phyloP scores from a whole-genome alignment of 257 asterid species.

The Solanum phureja region DNA sequence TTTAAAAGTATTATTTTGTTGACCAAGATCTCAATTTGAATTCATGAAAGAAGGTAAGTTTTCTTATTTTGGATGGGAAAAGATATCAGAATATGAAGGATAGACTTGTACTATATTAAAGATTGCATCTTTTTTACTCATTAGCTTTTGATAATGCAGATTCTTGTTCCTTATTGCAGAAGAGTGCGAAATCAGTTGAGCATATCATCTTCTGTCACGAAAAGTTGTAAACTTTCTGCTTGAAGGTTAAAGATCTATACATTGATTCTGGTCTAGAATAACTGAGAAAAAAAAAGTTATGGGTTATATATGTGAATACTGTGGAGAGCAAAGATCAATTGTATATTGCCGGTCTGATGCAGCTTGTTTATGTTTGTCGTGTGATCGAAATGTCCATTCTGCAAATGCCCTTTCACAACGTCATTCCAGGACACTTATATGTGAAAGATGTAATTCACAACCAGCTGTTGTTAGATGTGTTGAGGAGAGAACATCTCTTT shows the following conservation, averaged over 20 bases:
- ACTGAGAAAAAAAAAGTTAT: conserved; percentile 10
- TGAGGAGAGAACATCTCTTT: conserved; percentile 61
- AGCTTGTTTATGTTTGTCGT: conserved; percentile 77
- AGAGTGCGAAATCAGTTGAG: not conserved
- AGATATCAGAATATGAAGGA: not conserved
- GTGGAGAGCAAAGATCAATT: conserved; percentile 62
- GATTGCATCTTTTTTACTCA: not conserved
- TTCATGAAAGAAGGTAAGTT: not conserved
- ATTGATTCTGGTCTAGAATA: not conserved
- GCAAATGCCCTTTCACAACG: conserved; percentile 86
- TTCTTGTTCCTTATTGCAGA: not conserved
- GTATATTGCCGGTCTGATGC: conserved; percentile 83
- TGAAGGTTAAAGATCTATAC: conserved; percentile 2
- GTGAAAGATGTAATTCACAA: conserved; percentile 70
- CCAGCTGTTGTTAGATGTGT: conserved; percentile 68
- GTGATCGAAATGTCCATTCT: conserved; percentile 85
- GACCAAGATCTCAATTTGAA: conserved; percentile 10
- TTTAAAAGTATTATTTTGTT: not conserved
- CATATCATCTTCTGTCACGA: not conserved
- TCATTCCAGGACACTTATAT: conserved; percentile 73
- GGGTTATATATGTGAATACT: conserved; percentile 84
- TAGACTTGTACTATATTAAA: not conserved
- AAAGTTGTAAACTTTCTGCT: not conserved
- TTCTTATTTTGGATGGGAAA: not conserved
- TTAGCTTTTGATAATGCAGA: not conserved